phyloP scores from a whole-genome alignment of 2,329 filamentous ascomycete genomes.

The Blastomyces gilchristii region DNA sequence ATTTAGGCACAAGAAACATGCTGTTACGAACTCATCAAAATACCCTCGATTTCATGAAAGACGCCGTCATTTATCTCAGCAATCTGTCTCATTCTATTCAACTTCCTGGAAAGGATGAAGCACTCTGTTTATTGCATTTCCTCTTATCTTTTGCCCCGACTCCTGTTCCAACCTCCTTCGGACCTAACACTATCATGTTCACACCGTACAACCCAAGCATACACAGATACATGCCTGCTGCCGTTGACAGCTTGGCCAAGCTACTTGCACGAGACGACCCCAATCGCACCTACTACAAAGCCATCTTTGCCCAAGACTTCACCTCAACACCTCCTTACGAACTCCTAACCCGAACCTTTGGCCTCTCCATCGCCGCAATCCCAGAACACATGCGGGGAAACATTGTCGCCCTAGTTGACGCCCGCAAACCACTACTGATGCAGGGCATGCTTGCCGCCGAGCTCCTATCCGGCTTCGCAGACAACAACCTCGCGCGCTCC shows the following conservation, averaged over 20 bases:
- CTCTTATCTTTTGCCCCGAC: constrained; percentile 80
- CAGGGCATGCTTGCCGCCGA: constrained; percentile 86
- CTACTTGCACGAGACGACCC: constrained; percentile 86
- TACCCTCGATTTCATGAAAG: constrained; percentile 95
- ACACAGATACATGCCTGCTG: constrained; percentile 80
- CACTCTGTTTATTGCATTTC: constrained; percentile 76
- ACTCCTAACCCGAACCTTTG: constrained; percentile 77
- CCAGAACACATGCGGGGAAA: constrained; percentile 59
- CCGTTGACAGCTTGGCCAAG: constrained; percentile 84
- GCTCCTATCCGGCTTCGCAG: constrained; percentile 69
- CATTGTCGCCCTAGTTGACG: constrained; percentile 60
- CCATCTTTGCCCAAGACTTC: constrained; percentile 63
- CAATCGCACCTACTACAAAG: constrained; percentile 73
- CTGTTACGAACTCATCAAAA: constrained; percentile 72
- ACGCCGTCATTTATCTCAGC: constrained; percentile 76
- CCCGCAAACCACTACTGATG: constrained; percentile 78
- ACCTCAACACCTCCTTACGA: constrained; percentile 57
- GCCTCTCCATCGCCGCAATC: constrained; percentile 71
- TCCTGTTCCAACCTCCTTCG: constrained; percentile 52
- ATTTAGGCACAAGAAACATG: constrained; percentile 81
- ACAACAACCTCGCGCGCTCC: constrained; percentile 58
- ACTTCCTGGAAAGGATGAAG: constrained; percentile 77
- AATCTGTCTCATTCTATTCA: constrained; percentile 75
- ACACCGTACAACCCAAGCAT: constrained; percentile 66
- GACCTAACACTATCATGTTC: constrained; percentile 58